A percentile compares a stretch with the other conserved stretches of the same genome.
phyloP scores from a whole-genome alignment of 768 basidiomycete genomes.

The Mycena leptocephala region DNA sequence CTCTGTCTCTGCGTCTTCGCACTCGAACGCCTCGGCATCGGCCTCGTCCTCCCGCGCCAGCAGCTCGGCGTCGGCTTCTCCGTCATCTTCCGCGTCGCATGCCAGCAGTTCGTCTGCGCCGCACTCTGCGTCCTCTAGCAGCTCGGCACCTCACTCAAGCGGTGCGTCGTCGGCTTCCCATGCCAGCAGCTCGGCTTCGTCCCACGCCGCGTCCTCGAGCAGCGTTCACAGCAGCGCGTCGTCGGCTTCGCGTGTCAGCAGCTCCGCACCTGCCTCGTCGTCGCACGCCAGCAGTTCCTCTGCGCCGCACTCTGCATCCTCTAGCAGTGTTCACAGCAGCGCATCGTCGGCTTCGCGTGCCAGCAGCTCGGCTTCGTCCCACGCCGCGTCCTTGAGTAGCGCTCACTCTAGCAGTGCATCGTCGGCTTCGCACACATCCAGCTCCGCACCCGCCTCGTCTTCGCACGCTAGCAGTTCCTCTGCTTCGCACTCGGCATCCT shows the following conservation, averaged over 20 bases:
- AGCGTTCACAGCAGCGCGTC: not conserved
- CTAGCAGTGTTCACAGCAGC: not conserved
- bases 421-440: no score
- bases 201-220: not conserved
- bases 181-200: no score
- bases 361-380: no score
- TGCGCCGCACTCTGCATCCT: not conserved
- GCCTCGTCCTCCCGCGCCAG: not conserved
- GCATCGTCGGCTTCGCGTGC: no score
- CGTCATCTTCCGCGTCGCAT: not conserved
- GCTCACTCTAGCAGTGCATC: no score
- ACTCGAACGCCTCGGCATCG: not conserved
- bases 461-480: no score
- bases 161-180: not conserved
- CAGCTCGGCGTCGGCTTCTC: not conserved
- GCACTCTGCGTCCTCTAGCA: not conserved
- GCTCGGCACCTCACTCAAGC: not conserved
- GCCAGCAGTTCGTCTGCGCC: no score
- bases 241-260: not conserved
- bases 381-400: no score
- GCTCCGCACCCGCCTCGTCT: no score
- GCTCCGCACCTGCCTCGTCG: no score
- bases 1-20: not conserved
- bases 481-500: no score
- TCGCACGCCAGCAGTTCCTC: not conserved